A percentile compares a stretch with the other conserved stretches of the same genome.
Evolutionary conservation across 257 asterid species (phyloP).

Genomic region (Sherardia arvensis): DNA sequence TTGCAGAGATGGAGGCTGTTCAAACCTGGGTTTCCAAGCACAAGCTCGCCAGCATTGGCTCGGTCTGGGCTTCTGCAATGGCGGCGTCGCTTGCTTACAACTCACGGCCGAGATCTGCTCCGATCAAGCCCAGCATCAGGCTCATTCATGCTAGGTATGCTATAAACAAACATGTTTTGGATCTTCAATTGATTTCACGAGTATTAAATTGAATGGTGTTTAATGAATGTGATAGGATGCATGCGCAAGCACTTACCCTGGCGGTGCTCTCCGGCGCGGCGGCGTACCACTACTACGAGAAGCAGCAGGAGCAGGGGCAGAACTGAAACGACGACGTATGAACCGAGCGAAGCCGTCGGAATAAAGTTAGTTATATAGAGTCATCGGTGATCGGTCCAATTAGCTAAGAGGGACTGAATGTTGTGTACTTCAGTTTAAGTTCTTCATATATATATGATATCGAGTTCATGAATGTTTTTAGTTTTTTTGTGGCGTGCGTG

Average conservation of each 20-base stretch:
- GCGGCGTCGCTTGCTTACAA: slow-evolving; percentile 47
- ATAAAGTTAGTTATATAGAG: background rate
- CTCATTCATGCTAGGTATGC: slow-evolving; percentile 70
- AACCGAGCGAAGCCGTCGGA: background rate
- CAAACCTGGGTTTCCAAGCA: slow-evolving; percentile 65
- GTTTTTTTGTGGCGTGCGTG: too few relatives aligned
- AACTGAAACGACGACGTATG: background rate
- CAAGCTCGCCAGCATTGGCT: slow-evolving; percentile 68
- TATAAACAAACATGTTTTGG: background rate
- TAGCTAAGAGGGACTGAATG: background rate
- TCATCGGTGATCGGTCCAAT: too few relatives aligned
- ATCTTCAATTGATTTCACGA: background rate
- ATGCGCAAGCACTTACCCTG: slow-evolving; percentile 70
- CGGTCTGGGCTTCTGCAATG: slow-evolving; percentile 65
- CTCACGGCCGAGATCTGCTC: slow-evolving; percentile 32
- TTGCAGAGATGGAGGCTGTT: slow-evolving; percentile 38
- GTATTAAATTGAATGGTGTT: too few relatives aligned
- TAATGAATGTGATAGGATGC: slow-evolving; percentile 66
- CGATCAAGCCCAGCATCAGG: slow-evolving; percentile 60
- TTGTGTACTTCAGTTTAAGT: background rate
- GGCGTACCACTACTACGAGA: slow-evolving; percentile 54
- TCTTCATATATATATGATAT: too few relatives aligned
- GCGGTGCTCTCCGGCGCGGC: slow-evolving; percentile 77
- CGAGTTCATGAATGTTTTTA: too few relatives aligned
- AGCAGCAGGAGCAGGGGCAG: slow-evolving; percentile 9